phyloP scores from a whole-genome alignment of 805 yeast genomes.

The Saturnispora diversa region DNA sequence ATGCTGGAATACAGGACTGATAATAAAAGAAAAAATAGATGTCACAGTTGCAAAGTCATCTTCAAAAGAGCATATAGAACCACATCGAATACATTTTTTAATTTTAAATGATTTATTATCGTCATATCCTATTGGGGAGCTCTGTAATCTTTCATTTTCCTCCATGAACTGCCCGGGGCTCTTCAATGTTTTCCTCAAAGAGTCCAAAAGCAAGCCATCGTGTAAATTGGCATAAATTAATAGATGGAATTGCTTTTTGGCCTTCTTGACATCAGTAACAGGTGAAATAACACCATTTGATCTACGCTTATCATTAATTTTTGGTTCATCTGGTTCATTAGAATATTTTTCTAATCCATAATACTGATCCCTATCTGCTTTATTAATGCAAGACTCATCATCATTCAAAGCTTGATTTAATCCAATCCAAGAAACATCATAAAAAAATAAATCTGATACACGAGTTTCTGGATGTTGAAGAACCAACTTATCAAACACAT shows the following conservation, averaged over 20 bases:
- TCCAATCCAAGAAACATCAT: constrained; percentile 60
- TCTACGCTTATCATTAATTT: background rate
- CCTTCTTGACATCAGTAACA: constrained; percentile 7
- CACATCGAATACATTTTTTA: constrained; percentile 30
- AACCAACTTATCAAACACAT: constrained; percentile 36
- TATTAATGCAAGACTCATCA: constrained; percentile 1
- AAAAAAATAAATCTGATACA: constrained; percentile 49
- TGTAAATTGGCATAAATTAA: constrained; percentile 19
- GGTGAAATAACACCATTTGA: constrained; percentile 2
- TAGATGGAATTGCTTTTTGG: constrained; percentile 14
- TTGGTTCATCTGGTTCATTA: background rate
- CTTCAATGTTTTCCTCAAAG: constrained; percentile 27
- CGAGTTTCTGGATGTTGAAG: constrained; percentile 37
- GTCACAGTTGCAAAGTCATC: constrained; percentile 30
- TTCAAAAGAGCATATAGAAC: constrained; percentile 31
- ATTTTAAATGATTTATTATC: constrained; percentile 11
- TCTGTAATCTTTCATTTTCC: constrained; percentile 2
- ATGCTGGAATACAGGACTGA: constrained; percentile 28
- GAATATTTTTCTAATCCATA: background rate
- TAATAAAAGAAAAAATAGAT: constrained; percentile 20
- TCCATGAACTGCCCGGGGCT: constrained; percentile 23
- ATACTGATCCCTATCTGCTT: constrained; percentile 5
- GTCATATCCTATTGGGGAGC: background rate
- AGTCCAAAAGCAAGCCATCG: constrained; percentile 28
- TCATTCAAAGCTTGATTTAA: constrained; percentile 18